Conservation (phyloP, 139 green algal genomes). For the Micractinium conductrix region DNA sequence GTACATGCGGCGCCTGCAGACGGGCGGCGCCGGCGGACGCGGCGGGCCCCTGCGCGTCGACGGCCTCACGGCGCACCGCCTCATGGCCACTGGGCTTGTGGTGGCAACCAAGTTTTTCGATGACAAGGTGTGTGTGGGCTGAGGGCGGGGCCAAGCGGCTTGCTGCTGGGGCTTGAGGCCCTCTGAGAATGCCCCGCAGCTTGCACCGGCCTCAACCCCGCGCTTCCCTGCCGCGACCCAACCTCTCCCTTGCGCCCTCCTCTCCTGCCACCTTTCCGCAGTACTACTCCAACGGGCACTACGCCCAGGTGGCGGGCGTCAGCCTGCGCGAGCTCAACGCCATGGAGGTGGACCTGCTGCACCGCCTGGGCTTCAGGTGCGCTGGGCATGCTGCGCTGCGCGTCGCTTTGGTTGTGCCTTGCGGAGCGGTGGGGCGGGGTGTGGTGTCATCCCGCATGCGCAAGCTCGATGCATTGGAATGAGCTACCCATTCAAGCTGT, state of each 20-base stretch:
- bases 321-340: slow-evolving; percentile 76
- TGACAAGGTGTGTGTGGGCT: background rate
- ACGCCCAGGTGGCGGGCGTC: slow-evolving; percentile 75
- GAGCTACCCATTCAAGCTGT: no score
- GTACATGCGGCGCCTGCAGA: slow-evolving; percentile 73
- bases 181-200: background rate
- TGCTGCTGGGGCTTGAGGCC: background rate
- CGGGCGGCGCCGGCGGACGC: background rate
- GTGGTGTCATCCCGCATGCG: no score
- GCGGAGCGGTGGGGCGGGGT: no score
- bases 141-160: background rate
- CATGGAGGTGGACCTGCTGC: slow-evolving; percentile 81
- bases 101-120: slow-evolving; percentile 83
- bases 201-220: background rate
- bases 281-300: slow-evolving; percentile 84
- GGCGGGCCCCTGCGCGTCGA: slow-evolving; percentile 56
- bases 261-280: background rate
- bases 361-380: background rate
- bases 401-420: background rate
- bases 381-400: background rate
- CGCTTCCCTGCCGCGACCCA: background rate
- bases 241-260: background rate
- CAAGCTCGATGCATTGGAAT: no score
- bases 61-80: slow-evolving; percentile 74
- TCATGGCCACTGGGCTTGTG: slow-evolving; percentile 72